Percentiles rank a stretch among this genome's conserved stretches.
Evolutionary conservation across 2,329 filamentous ascomycete species (phyloP).

Genomic region (Stagonosporopsis tanaceti): DNA sequence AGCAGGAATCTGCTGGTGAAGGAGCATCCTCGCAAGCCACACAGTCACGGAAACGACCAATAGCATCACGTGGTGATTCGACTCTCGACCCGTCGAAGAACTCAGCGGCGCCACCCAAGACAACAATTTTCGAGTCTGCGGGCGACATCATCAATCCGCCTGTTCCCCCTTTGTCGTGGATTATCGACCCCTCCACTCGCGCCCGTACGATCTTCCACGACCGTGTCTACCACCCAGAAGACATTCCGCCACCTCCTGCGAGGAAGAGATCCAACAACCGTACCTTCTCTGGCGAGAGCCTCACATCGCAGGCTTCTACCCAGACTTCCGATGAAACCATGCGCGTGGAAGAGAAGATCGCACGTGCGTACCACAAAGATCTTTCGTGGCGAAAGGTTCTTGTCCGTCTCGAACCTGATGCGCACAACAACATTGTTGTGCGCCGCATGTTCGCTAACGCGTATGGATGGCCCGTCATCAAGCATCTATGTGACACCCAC

Average conservation of each 20-base stretch:
- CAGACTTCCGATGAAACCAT: slow-evolving; percentile 64
- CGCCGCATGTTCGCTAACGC: slow-evolving; percentile 96
- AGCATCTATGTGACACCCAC: slow-evolving; percentile 93
- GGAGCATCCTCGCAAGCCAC: slow-evolving; percentile 23
- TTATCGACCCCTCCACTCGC: slow-evolving; percentile 82
- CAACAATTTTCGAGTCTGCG: slow-evolving; percentile 93
- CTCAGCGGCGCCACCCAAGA: slow-evolving; percentile 79
- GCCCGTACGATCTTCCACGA: slow-evolving; percentile 96
- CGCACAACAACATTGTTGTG: slow-evolving; percentile 98
- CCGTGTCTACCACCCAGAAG: slow-evolving; percentile 89
- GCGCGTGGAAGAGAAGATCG: slow-evolving; percentile 97
- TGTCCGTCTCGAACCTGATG: slow-evolving; percentile 93
- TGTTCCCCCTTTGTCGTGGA: slow-evolving; percentile 79
- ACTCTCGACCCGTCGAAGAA: slow-evolving; percentile 55
- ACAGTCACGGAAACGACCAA: slow-evolving; percentile 50
- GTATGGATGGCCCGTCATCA: slow-evolving; percentile 95
- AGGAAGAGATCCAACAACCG: slow-evolving; percentile 50
- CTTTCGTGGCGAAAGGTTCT: slow-evolving; percentile 96
- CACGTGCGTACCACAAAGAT: slow-evolving; percentile 89
- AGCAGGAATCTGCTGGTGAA: slow-evolving; percentile 26
- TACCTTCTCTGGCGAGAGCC: slow-evolving; percentile 50
- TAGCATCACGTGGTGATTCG: slow-evolving; percentile 60
- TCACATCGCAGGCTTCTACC: slow-evolving; percentile 35
- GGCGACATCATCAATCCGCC: slow-evolving; percentile 92
- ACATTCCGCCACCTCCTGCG: slow-evolving; percentile 82